Evolutionary conservation across 2,329 filamentous ascomycete genomes (phyloP).

Genomic region (Myriangium duriaei): DNA sequence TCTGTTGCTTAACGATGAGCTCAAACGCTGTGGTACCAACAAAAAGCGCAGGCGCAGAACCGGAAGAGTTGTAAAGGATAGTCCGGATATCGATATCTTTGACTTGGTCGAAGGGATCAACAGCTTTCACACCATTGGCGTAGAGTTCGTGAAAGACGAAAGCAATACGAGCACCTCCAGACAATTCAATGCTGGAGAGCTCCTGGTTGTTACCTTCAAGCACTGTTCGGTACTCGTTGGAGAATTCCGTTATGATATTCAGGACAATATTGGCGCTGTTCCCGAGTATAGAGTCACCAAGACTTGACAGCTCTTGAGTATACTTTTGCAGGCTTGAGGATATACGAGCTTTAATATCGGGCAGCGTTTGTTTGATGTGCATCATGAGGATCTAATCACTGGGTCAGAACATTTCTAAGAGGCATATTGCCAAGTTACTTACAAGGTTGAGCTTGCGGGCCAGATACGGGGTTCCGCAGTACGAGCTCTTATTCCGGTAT

Average conservation of each 20-base stretch:
- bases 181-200: conserved; percentile 84
- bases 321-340: conserved; percentile 92
- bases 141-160: conserved; percentile 99
- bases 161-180: conserved; percentile 92
- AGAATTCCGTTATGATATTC: conserved; percentile 98
- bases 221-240: conserved; percentile 92
- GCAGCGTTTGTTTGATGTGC: conserved; percentile 99
- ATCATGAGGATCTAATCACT: conserved; percentile 82
- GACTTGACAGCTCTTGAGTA: conserved; percentile 60
- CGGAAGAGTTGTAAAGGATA: conserved; percentile 97
- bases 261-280: conserved; percentile 94
- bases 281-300: conserved; percentile 89
- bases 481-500: conserved; percentile 95
- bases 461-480: conserved; percentile 95
- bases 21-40: conserved; percentile 98
- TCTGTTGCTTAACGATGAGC: conserved; percentile 96
- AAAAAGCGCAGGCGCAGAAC: conserved; percentile 89
- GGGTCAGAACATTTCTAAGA: conserved; percentile 16
- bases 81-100: conserved; percentile 97
- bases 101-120: conserved; percentile 93
- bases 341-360: conserved; percentile 96
- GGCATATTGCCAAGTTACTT: conserved; percentile 19
- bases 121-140: conserved; percentile 90
- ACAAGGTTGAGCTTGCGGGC: conserved; percentile 89
- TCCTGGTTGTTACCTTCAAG: conserved; percentile 95